phyloP scores from a whole-genome alignment of 2,329 filamentous ascomycete genomes.

The Fusarium sp. region DNA sequence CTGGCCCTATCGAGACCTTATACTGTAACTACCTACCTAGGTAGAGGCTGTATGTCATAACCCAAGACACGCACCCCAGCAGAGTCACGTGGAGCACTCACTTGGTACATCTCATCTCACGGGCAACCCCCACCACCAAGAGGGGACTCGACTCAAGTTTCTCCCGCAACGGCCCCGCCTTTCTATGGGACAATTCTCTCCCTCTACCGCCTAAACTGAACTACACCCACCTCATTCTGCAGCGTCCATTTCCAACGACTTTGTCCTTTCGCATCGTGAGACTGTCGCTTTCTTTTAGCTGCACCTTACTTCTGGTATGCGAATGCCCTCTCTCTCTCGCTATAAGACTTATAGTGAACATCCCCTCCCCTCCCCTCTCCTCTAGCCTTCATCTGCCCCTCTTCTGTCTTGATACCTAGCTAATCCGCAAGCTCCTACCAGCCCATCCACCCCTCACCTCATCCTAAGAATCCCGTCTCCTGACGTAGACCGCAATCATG shows the following conservation, averaged over 20 bases:
- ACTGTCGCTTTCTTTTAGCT: slow-evolving; percentile 25
- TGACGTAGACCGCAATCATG: slow-evolving; percentile 54
- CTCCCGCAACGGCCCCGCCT: slow-evolving; percentile 48
- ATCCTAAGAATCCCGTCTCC: slow-evolving; percentile 45
- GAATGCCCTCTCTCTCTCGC: not conserved
- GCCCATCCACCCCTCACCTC: slow-evolving; percentile 44
- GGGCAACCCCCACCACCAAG: slow-evolving; percentile 49
- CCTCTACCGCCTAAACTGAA: slow-evolving; percentile 40
- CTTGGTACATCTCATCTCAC: slow-evolving; percentile 37
- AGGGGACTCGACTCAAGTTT: slow-evolving; percentile 45
- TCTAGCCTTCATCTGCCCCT: slow-evolving; percentile 1
- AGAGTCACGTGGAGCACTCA: slow-evolving; percentile 47
- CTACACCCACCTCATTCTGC: slow-evolving; percentile 31
- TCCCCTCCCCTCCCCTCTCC: slow-evolving; percentile 4
- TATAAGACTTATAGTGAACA: not conserved
- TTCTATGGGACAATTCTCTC: slow-evolving; percentile 38
- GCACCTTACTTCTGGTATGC: slow-evolving; percentile 36
- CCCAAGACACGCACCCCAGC: slow-evolving; percentile 31
- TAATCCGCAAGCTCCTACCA: slow-evolving; percentile 44
- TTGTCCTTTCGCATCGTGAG: slow-evolving; percentile 43
- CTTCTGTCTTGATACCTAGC: slow-evolving; percentile 41
- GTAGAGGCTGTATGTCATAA: not conserved
- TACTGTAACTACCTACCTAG: too few species aligned
- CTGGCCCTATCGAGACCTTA: too few species aligned
- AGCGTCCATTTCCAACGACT: slow-evolving; percentile 37